phyloP scores from a whole-genome alignment of 108 stramenopile genomes.

The Aurantiochytrium sp. region DNA sequence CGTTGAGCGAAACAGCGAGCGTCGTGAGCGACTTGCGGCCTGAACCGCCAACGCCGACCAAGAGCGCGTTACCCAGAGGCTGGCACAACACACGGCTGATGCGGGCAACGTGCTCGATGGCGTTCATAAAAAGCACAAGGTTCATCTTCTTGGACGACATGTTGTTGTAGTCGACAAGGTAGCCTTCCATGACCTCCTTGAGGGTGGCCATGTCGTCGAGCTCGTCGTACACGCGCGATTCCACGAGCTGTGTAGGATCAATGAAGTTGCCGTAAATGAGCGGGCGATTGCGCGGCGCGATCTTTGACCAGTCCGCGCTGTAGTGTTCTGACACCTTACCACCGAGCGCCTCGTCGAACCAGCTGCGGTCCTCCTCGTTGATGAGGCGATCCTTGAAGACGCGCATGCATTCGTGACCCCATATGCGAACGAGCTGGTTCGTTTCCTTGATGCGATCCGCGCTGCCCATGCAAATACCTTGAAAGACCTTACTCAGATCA shows the following conservation, averaged over 20 bases:
- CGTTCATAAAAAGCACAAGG: slow-evolving; percentile 55
- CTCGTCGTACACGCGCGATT: slow-evolving; percentile 40
- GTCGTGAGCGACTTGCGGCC: slow-evolving; percentile 56
- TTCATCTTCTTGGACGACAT: slow-evolving; percentile 35
- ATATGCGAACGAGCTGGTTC: slow-evolving; percentile 42
- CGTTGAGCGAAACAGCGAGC: slow-evolving; percentile 46
- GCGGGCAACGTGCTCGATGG: slow-evolving; percentile 56
- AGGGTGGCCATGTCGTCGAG: slow-evolving; percentile 36
- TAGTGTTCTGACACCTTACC: slow-evolving; percentile 39
- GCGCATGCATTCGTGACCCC: slow-evolving; percentile 54
- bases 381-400: slow-evolving; percentile 58
- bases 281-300: slow-evolving; percentile 19
- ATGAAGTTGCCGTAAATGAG: slow-evolving; percentile 49
- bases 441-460: slow-evolving; percentile 39
- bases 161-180: slow-evolving; percentile 58
- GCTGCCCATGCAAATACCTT: slow-evolving; percentile 48
- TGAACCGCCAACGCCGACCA: slow-evolving; percentile 58
- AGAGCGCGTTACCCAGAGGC: slow-evolving; percentile 56
- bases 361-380: slow-evolving; percentile 46
- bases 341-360: slow-evolving; percentile 43
- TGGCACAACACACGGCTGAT: slow-evolving; percentile 49
- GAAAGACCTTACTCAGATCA: slow-evolving; percentile 59
- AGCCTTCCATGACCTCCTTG: slow-evolving; percentile 46
- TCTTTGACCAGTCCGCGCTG: slow-evolving; percentile 28
- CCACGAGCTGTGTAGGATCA: slow-evolving; percentile 33